A percentile compares a stretch with the other conserved stretches of the same genome.
These are phyloP conservation scores for Colletotrichum sp. DNA, from an alignment of 2,329 filamentous ascomycete species.

Conservation along the genomic window DNA sequence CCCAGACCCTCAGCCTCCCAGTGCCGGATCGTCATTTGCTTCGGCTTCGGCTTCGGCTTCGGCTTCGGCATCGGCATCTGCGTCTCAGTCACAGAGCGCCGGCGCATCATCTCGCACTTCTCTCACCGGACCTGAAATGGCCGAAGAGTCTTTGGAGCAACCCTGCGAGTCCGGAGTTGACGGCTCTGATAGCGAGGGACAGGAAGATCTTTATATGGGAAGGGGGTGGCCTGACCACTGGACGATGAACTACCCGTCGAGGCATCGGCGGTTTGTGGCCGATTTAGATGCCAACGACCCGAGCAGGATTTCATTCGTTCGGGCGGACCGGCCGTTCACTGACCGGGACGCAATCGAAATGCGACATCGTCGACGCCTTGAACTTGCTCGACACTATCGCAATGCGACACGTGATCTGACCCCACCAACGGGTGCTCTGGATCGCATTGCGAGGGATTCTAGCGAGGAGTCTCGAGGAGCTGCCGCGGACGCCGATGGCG, in stretches of 20 bases:
- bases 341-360: conserved; percentile 2
- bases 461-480: conserved; percentile 6
- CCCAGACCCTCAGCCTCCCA: conserved; percentile 82
- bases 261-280: conserved; percentile 19
- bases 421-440: not conserved
- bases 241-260: conserved; percentile 21
- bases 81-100: conserved; percentile 43
- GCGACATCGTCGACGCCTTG: conserved; percentile 10
- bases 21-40: conserved; percentile 81
- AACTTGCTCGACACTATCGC: conserved; percentile 12
- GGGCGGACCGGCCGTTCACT: not conserved
- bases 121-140: conserved; percentile 43
- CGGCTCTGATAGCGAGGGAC: conserved; percentile 58
- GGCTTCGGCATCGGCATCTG: conserved; percentile 45
- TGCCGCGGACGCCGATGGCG: not conserved
- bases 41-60: conserved; percentile 59
- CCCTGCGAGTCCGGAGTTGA: conserved; percentile 60
- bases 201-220: conserved; percentile 22
- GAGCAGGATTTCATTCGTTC: conserved; percentile 12
- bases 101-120: conserved; percentile 52
- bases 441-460: conserved; percentile 3
- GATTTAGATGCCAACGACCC: conserved; percentile 14
- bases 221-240: conserved; percentile 12
- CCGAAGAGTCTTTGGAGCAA: conserved; percentile 42
- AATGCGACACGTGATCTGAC: conserved; percentile 1